A percentile compares a stretch with the other conserved stretches of the same genome.
These are phyloP conservation scores for Rhizopogon rudus DNA, from an alignment of 768 basidiomycete species.

Conservation along the genomic window DNA sequence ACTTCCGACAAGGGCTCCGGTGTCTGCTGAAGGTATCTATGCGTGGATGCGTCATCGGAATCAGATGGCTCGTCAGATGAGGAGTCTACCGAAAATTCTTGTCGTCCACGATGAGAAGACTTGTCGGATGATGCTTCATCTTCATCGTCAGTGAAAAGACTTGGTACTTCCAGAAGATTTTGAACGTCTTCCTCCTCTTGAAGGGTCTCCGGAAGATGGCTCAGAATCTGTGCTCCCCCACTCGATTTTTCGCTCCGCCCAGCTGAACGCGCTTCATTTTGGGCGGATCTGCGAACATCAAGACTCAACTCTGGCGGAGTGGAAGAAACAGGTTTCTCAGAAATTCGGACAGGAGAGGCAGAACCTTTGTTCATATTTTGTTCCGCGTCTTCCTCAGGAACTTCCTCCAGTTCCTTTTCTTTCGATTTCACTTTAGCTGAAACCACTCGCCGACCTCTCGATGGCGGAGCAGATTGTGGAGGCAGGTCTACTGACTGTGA, in stretches of 20 bases:
- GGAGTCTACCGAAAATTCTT: background rate
- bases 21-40: slow-evolving; percentile 8
- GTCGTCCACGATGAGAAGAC: background rate
- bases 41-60: slow-evolving; percentile 26
- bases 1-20: background rate
- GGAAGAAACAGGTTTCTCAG: background rate
- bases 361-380: background rate
- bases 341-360: background rate
- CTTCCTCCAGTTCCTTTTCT: background rate
- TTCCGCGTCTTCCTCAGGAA: slow-evolving; percentile 6
- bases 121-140: background rate
- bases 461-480: background rate
- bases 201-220: background rate
- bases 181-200: slow-evolving; percentile 21
- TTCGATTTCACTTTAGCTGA: slow-evolving; percentile 8
- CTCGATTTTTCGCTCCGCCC: background rate
- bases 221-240: background rate
- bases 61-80: slow-evolving; percentile 14
- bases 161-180: slow-evolving; percentile 9
- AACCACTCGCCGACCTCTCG: background rate
- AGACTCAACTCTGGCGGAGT: background rate
- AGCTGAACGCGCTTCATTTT: background rate
- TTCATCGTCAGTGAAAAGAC: background rate
- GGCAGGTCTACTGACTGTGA: slow-evolving; percentile 16
- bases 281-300: background rate